phyloP scores from a whole-genome alignment of 495 filamentous ascomycete genomes.

The Penicillium longicatenatum region DNA sequence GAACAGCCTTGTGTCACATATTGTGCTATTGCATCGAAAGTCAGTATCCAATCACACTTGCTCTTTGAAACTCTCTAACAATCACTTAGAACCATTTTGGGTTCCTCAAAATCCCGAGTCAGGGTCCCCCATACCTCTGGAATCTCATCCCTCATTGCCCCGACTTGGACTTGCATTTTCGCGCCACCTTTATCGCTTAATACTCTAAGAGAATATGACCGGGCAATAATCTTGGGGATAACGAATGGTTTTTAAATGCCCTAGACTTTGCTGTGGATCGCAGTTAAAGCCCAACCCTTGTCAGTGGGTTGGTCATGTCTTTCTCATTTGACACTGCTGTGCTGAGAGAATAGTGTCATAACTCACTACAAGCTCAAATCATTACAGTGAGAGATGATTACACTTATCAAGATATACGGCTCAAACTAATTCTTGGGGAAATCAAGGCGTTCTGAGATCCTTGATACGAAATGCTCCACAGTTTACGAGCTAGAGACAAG shows the following conservation, averaged over 20 bases:
- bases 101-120: too few species aligned
- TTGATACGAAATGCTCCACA: not conserved
- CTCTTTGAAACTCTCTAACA: not conserved
- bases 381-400: not conserved
- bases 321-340: not conserved
- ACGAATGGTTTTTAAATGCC: not conserved
- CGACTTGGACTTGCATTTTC: not conserved
- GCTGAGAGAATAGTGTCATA: not conserved
- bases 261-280: not conserved
- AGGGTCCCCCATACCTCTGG: not conserved
- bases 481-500: not conserved
- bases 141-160: not conserved
- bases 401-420: not conserved
- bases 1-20: not conserved
- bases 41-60: too few species aligned
- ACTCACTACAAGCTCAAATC: too few species aligned
- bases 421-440: not conserved
- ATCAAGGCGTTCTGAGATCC: not conserved
- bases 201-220: not conserved
- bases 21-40: too few species aligned
- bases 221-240: not conserved
- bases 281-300: not conserved
- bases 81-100: not conserved
- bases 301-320: not conserved
- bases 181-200: not conserved